A percentile compares a stretch with the other conserved stretches of the same genome.
Evolutionary conservation across 2,329 filamentous ascomycete species (phyloP).

Genomic region (Ophiosphaerella herpotricha): DNA sequence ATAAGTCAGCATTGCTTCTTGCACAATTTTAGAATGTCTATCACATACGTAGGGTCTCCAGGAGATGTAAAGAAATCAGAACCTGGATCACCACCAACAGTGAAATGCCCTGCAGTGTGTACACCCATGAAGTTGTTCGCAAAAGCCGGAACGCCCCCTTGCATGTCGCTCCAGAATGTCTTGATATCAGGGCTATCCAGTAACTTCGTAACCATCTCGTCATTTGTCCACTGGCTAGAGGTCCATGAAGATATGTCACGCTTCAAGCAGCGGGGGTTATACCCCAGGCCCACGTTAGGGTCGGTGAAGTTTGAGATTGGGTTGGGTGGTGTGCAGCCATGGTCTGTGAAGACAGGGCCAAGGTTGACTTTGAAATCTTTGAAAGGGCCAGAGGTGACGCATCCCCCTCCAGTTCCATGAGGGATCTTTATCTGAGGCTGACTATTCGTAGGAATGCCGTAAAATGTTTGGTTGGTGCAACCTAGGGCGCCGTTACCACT

Average conservation of each 20-base stretch:
- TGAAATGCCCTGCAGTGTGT: constrained; percentile 53
- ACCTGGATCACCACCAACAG: constrained; percentile 50
- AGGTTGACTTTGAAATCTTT: constrained; percentile 51
- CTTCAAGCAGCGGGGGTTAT: constrained; percentile 44
- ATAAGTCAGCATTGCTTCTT: neutral
- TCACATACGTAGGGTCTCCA: constrained; percentile 42
- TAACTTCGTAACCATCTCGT: constrained; percentile 29
- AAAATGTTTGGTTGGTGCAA: constrained; percentile 29
- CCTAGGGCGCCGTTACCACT: constrained; percentile 51
- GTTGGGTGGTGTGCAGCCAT: constrained; percentile 29
- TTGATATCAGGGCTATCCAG: constrained; percentile 37
- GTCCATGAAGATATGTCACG: constrained; percentile 42
- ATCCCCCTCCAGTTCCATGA: constrained; percentile 60
- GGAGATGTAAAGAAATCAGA: constrained; percentile 53
- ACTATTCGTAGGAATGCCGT: constrained; percentile 28
- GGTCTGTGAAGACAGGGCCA: constrained; percentile 53
- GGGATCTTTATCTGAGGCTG: constrained; percentile 45
- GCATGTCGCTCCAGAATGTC: constrained; percentile 47
- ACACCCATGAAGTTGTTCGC: constrained; percentile 43
- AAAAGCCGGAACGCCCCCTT: constrained; percentile 36
- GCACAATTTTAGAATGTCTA: neutral
- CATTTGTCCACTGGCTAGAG: constrained; percentile 33
- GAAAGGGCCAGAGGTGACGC: constrained; percentile 58
- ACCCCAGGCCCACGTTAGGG: constrained; percentile 24
- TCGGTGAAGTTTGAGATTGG: constrained; percentile 36